Conservation (phyloP, 176 grass and related monocot genomes). For the Ensete ventricosum region DNA sequence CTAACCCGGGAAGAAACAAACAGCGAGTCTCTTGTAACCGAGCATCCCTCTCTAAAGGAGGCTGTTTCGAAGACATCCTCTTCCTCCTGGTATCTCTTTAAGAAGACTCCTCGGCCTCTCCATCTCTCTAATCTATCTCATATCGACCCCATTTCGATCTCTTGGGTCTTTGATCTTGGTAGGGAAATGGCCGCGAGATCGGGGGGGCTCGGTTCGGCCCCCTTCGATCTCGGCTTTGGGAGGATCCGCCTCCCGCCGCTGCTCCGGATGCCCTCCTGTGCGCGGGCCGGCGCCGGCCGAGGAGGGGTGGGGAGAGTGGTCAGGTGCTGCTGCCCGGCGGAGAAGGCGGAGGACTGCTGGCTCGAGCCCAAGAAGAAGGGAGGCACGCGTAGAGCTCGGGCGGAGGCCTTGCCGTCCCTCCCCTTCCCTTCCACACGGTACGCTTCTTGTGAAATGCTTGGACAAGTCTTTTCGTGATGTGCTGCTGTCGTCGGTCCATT, state of each 20-base stretch:
- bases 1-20: too few species aligned
- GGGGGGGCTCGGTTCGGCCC: slow-evolving; percentile 37
- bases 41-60: too few species aligned
- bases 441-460: background rate
- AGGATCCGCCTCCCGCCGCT: slow-evolving; percentile 6
- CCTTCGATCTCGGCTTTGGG: slow-evolving; percentile 35
- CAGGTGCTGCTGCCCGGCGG: slow-evolving; percentile 35
- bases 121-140: too few species aligned
- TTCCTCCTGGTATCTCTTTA: too few species aligned
- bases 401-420: slow-evolving; percentile 29
- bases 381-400: slow-evolving; percentile 23
- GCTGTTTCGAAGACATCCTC: too few species aligned
- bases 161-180: too few species aligned
- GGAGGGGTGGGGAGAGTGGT: slow-evolving; percentile 9
- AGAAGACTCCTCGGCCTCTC: too few species aligned
- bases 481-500: background rate
- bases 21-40: too few species aligned
- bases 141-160: too few species aligned
- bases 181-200: slow-evolving; percentile 50
- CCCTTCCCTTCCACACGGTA: slow-evolving; percentile 28
- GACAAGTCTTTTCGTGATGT: background rate
- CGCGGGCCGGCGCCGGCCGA: background rate
- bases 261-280: slow-evolving; percentile 2
- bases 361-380: slow-evolving; percentile 36
- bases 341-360: slow-evolving; percentile 39